Percentiles rank a stretch among this genome's conserved stretches.
Conservation (phyloP, 345 rosid species). For the Pistacia integerrima region DNA sequence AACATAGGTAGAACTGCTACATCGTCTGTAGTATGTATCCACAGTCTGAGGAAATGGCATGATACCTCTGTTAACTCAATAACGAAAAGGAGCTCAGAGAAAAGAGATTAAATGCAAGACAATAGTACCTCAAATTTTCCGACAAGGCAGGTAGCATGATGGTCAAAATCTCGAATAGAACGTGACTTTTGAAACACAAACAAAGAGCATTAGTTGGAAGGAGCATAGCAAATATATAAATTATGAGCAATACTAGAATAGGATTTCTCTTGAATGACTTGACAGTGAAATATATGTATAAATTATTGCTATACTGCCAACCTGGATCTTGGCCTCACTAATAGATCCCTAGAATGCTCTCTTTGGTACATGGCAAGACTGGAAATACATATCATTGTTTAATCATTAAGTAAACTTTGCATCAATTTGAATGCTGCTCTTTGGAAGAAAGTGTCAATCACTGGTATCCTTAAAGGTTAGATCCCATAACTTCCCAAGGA, state of each 20-base stretch:
- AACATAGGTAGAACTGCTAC: slow-evolving; percentile 72
- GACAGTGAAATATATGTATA: not conserved
- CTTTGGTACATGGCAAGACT: too few relatives aligned
- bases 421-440: too few relatives aligned
- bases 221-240: not conserved
- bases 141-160: slow-evolving; percentile 75
- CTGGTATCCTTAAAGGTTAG: too few relatives aligned
- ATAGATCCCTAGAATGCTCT: too few relatives aligned
- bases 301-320: not conserved
- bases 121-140: slow-evolving; percentile 81
- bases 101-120: slow-evolving; percentile 8
- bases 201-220: slow-evolving; percentile 18
- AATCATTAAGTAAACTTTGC: too few relatives aligned
- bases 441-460: too few relatives aligned
- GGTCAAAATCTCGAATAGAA: slow-evolving; percentile 84
- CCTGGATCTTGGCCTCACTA: not conserved
- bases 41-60: slow-evolving; percentile 61
- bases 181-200: slow-evolving; percentile 57
- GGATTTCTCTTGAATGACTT: not conserved
- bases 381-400: too few relatives aligned
- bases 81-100: slow-evolving; percentile 15
- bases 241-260: not conserved
- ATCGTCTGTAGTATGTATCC: slow-evolving; percentile 78
- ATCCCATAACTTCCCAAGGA: too few relatives aligned
- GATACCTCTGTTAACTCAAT: slow-evolving; percentile 1